Base-by-base conservation (phyloP, 352 stramenopile genomes). In the Albugo laibachii region DNA sequence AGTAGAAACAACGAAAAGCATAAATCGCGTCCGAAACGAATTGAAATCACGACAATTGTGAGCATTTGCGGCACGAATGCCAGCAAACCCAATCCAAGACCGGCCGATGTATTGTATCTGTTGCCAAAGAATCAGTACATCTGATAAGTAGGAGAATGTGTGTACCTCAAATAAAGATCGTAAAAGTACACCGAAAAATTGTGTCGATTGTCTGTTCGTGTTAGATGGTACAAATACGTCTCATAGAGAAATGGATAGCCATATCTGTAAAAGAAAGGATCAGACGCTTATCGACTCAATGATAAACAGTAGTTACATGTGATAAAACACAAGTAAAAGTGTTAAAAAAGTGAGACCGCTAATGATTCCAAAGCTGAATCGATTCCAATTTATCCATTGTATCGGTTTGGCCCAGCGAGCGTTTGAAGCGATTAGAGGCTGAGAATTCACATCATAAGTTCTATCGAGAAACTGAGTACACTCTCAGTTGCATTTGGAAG, bases 101-200 rank as follows among this genome's bases (percentile, higher is more conserved):
- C 79, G 1, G 73, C 76, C 8, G 63, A 59, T 0, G 79, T 88
- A 37, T 83, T 73, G 59, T 92, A 92, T 47, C 79, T 84, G 49
- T 38, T 36, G 16, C 35, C 19, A 45, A 50, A 3, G 21, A 37
- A 21, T 42, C 18, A 20, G 18, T 42, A 39, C 3, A 3, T 42
- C 16, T 11, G 39, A 31, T 11, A 8, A 38, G 19, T 8, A 21
- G 3, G 15, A 40, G 10, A 47, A 50, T 24, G 50, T 50, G 11
- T 34, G 19, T 65, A 83, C 58, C 70, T 57, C 18, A 99, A 70
- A 63, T 99, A 99, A n/a, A 99, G 94, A 59, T 92, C 86, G 65
- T 99, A 99, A 66, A 97, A 99, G 66, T 98, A 98, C 36, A 97
- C 85, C 5, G 93, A 98, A 59, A 99, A 99, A 62, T 99, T 99